These are phyloP conservation scores for Pezicula radicicola DNA, from an alignment of 2,329 filamentous ascomycete genomes.

Conservation along the genomic window DNA sequence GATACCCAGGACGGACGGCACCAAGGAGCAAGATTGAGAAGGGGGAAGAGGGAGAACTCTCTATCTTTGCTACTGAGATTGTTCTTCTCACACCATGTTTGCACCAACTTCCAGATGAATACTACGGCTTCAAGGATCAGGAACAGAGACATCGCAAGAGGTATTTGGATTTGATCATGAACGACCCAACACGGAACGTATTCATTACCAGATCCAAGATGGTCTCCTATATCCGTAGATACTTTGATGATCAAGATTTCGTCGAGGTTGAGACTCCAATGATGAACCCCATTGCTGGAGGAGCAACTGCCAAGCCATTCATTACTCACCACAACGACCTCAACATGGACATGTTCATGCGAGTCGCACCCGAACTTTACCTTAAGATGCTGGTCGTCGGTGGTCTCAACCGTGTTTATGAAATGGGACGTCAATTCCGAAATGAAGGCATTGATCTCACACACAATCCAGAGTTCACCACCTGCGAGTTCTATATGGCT, in stretches of 20 bases:
- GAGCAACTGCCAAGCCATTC: conserved; percentile 94
- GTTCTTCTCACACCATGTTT: conserved; percentile 86
- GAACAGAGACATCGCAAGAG: conserved; percentile 91
- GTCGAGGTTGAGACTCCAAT: conserved; percentile 95
- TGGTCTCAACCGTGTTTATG: conserved; percentile 91
- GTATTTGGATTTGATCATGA: conserved; percentile 93
- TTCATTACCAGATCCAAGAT: conserved; percentile 86
- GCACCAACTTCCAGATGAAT: conserved; percentile 84
- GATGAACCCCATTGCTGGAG: conserved; percentile 94
- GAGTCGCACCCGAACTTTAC: conserved; percentile 91
- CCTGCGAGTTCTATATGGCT: conserved; percentile 95
- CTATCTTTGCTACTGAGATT: conserved; percentile 86
- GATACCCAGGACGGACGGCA: conserved; percentile 79
- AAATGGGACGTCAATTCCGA: conserved; percentile 91
- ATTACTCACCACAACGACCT: conserved; percentile 94
- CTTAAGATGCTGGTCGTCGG: conserved; percentile 95
- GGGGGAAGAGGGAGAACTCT: conserved; percentile 84
- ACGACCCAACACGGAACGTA: conserved; percentile 78
- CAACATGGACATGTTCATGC: conserved; percentile 91
- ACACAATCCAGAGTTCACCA: conserved; percentile 98
- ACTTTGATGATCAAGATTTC: conserved; percentile 85
- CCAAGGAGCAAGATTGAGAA: conserved; percentile 83
- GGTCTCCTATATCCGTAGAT: conserved; percentile 80
- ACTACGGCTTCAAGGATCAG: conserved; percentile 93
- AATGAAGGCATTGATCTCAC: conserved; percentile 91